Conservation (phyloP, 495 filamentous ascomycete species). For the Halenospora varia region DNA sequence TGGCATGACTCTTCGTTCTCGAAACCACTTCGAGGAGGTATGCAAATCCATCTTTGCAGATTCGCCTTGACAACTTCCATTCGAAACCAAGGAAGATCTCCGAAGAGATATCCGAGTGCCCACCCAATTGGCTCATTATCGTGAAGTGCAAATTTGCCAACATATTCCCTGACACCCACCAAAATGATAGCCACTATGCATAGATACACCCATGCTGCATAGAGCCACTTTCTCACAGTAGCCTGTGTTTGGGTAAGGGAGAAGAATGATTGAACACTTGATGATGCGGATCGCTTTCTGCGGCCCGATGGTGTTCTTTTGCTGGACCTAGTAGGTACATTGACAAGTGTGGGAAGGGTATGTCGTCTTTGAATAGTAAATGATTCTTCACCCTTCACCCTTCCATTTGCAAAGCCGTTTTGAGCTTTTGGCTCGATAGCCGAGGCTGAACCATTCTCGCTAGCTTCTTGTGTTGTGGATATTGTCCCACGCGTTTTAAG, state of each 20-base stretch:
- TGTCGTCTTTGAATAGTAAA: constrained; percentile 17
- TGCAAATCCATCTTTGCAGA: constrained; percentile 70
- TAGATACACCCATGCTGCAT: constrained; percentile 73
- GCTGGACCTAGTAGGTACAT: constrained; percentile 7
- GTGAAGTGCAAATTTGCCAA: constrained; percentile 60
- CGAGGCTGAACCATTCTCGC: constrained; percentile 11
- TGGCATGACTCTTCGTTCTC: constrained; percentile 33
- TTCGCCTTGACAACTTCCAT: constrained; percentile 60
- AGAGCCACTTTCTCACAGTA: constrained; percentile 71
- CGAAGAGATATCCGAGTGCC: constrained; percentile 86
- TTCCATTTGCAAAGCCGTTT: background rate
- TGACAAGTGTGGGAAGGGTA: constrained; percentile 16
- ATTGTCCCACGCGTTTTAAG: constrained; percentile 3
- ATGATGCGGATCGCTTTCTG: constrained; percentile 62
- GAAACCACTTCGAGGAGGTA: constrained; percentile 50
- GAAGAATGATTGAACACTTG: constrained; percentile 66
- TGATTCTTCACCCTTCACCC: background rate
- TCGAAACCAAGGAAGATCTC: constrained; percentile 66
- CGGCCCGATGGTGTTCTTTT: constrained; percentile 56
- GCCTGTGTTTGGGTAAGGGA: constrained; percentile 79
- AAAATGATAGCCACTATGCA: constrained; percentile 60
- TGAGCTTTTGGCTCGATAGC: constrained; percentile 14
- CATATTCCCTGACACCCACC: constrained; percentile 65
- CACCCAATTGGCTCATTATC: constrained; percentile 83
- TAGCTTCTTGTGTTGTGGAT: background rate